Evolutionary conservation across 306 rosid species (phyloP).

Genomic region (Cicer cuneatum): DNA sequence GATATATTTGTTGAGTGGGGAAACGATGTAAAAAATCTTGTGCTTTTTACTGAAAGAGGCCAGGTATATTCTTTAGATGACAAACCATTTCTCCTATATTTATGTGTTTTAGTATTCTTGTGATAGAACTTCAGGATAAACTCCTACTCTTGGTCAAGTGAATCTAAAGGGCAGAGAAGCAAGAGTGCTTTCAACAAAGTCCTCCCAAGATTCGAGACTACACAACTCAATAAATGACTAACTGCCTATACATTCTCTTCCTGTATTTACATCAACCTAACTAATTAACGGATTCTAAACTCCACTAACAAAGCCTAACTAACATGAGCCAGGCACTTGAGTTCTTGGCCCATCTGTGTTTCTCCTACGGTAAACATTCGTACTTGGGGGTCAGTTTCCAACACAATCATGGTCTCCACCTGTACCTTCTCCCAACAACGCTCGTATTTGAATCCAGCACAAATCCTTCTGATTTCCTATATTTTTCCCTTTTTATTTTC

Average conservation of each 20-base stretch:
- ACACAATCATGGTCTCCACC: no score
- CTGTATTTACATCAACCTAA: no score
- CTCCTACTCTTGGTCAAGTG: constrained; percentile 16
- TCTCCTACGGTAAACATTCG: no score
- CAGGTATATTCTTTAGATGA: constrained; percentile 63
- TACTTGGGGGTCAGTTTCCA: no score
- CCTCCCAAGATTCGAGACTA: neutral
- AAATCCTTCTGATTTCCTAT: neutral
- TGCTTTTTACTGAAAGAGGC: constrained; percentile 93
- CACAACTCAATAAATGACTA: constrained; percentile 10
- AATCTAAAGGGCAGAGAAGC: constrained; percentile 5
- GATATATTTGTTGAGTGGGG: constrained; percentile 98
- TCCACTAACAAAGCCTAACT: no score
- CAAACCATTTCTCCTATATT: neutral
- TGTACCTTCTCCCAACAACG: neutral
- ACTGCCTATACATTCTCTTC: neutral
- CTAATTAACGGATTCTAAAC: no score
- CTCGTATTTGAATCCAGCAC: neutral
- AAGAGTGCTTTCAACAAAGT: constrained; percentile 6
- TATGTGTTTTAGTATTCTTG: constrained; percentile 36
- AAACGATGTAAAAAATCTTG: constrained; percentile 72
- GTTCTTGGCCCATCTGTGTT: no score
- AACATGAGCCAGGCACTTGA: no score
- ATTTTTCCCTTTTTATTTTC: neutral
- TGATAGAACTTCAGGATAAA: neutral